These are phyloP conservation scores for Ceratorhiza oryzae-sativae DNA, from an alignment of 1,284 basidiomycete species.

Conservation along the genomic window DNA sequence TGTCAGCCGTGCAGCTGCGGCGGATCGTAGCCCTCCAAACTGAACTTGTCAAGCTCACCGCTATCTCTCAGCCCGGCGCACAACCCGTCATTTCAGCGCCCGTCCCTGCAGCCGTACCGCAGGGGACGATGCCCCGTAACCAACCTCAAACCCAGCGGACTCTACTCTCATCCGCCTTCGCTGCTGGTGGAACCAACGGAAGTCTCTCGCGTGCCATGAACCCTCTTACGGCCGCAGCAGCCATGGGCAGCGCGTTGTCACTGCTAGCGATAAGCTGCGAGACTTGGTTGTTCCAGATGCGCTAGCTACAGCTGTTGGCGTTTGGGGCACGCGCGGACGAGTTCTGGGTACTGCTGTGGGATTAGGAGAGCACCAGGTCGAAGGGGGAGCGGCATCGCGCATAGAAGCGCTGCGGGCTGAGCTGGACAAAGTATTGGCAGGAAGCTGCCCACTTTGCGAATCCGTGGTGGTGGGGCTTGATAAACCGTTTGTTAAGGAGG, in stretches of 20 bases:
- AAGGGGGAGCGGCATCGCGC: slow-evolving; percentile 62
- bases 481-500: slow-evolving; percentile 81
- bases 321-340: slow-evolving; percentile 67
- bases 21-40: slow-evolving; percentile 85
- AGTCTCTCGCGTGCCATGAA: slow-evolving; percentile 34
- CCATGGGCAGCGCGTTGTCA: slow-evolving; percentile 64
- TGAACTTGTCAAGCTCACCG: slow-evolving; percentile 71
- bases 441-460: slow-evolving; percentile 90
- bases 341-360: slow-evolving; percentile 60
- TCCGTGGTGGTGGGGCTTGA: slow-evolving; percentile 84
- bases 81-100: slow-evolving; percentile 43
- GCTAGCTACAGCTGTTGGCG: slow-evolving; percentile 72
- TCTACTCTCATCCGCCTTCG: slow-evolving; percentile 75
- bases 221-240: slow-evolving; percentile 71
- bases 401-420: slow-evolving; percentile 75
- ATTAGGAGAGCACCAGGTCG: slow-evolving; percentile 55
- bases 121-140: background rate
- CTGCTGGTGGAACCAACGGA: slow-evolving; percentile 50
- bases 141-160: slow-evolving; percentile 58
- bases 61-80: slow-evolving; percentile 47
- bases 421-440: slow-evolving; percentile 85
- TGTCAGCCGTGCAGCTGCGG: slow-evolving; percentile 80
- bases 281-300: slow-evolving; percentile 93
- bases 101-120: slow-evolving; percentile 31
- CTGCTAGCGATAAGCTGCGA: slow-evolving; percentile 86